These are phyloP conservation scores for Plantago elongata DNA, from an alignment of 257 asterid genomes.

Conservation along the genomic window DNA sequence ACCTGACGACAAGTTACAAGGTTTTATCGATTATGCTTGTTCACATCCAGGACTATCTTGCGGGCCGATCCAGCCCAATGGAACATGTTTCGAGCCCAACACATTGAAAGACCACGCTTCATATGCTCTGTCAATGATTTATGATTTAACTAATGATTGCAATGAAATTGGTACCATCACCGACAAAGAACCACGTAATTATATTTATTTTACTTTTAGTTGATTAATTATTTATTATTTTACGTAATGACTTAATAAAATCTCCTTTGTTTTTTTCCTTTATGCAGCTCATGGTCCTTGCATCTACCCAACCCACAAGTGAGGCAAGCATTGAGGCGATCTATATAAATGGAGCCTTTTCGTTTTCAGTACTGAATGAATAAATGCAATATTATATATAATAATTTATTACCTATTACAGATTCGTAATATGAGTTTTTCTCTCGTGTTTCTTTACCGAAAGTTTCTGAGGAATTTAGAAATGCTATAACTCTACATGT, in stretches of 20 bases:
- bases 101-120: not conserved
- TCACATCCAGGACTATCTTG: not conserved
- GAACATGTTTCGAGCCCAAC: not conserved
- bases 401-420: too few species aligned
- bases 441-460: too few species aligned
- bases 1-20: not conserved
- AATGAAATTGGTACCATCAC: not conserved
- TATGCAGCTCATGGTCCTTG: not conserved
- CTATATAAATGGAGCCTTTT: not conserved
- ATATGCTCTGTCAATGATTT: not conserved
- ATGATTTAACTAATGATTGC: not conserved
- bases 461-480: too few species aligned
- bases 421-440: too few species aligned
- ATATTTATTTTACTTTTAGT: not conserved
- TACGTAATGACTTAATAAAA: not conserved
- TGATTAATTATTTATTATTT: not conserved
- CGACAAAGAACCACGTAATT: not conserved
- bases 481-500: too few species aligned
- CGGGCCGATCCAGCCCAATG: not conserved
- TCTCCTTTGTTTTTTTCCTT: not conserved
- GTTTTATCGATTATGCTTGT: not conserved
- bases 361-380: not conserved
- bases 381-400: too few species aligned
- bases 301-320: not conserved
- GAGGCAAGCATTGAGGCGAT: not conserved